Base-by-base conservation (phyloP, 2,329 filamentous ascomycete genomes). In the Verticillium tricorpus region DNA sequence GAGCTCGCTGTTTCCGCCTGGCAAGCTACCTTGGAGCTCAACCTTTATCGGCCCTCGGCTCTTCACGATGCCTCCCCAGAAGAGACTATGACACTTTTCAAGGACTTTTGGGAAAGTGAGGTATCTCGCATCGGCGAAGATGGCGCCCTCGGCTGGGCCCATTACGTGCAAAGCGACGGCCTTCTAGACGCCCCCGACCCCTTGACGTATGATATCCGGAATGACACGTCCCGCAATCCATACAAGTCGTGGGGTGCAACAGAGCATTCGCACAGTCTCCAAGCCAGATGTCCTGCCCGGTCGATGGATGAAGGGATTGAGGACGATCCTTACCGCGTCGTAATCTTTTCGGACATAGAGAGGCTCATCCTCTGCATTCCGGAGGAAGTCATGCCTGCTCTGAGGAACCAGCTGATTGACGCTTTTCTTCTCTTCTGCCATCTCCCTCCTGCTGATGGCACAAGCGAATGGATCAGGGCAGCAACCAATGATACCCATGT, bases 31-130 rank as follows among this genome's bases (percentile, higher is more conserved):
- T 75, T 97, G 0, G 94, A 97, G 70, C 79, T 89, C 59, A 86
- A 85, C 19, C 83, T 92, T 63, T 86, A 86, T 56, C 79, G 80
- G 3, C 87, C 90, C 2, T 59, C 68, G 3, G 61, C 14, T 9
- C 56, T 69, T 50, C 66, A 68, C 2, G 60, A 68, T 12, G 66
- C 65, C n/a, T 56, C 66, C 11, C 66, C 67, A 5, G 58, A 34
- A 11, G 37, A 63, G 34, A 40, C 60, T 0, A 50, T 80, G 12
- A 70, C 74, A 2, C 70, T 71, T 0, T 90, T 97, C 64, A 78
- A 84, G 57, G 82, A 88, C 2, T 97, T 95, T 65, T 98, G 95
- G 95, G 92, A 97, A 63, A 91, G 87, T 61, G 94, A 97, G 70
- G 82, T 86, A 0, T 80, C 90, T 0, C 85, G 94, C 6, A 83